Conservation (phyloP, 2,329 filamentous ascomycete species). For the Pseudocercospora macadamiae region DNA sequence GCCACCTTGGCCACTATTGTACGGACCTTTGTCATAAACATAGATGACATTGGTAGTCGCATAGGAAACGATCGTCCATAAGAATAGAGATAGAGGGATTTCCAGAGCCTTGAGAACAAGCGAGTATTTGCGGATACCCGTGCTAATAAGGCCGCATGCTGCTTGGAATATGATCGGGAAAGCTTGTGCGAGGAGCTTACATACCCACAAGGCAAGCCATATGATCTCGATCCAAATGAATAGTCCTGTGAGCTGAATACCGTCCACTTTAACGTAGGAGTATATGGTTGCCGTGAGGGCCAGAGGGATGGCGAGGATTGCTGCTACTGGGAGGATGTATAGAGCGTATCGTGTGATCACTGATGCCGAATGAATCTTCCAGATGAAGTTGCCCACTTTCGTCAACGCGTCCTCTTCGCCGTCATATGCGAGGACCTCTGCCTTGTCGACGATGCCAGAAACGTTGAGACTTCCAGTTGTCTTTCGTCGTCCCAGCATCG, state of each 20-base stretch:
- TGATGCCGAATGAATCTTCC: conserved; percentile 65
- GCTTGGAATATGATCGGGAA: conserved; percentile 68
- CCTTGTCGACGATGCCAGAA: neutral
- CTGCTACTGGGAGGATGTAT: conserved; percentile 66
- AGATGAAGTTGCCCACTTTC: conserved; percentile 67
- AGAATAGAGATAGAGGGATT: conserved; percentile 68
- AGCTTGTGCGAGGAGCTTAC: conserved; percentile 65
- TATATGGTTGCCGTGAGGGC: conserved; percentile 42
- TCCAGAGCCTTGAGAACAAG: conserved; percentile 65
- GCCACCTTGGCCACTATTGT: conserved; percentile 26
- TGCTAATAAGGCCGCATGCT: conserved; percentile 68
- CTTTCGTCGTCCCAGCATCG: conserved; percentile 16
- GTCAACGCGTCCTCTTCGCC: conserved; percentile 62
- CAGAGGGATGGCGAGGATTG: conserved; percentile 67
- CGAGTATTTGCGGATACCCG: conserved; percentile 71
- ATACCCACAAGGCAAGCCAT: conserved; percentile 68
- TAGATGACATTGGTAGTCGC: conserved; percentile 59
- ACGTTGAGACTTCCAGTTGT: conserved; percentile 14
- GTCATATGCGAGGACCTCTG: conserved; percentile 25
- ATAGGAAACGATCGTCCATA: conserved; percentile 67
- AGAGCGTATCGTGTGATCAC: conserved; percentile 67
- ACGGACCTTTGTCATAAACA: conserved; percentile 19
- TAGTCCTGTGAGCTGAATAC: conserved; percentile 58
- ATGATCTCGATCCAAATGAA: conserved; percentile 71
- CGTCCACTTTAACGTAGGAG: conserved; percentile 32